A percentile compares a stretch with the other conserved stretches of the same genome.
Conservation (phyloP, 176 grass and related monocot species). For the Miscanthus lutarioriparius region DNA sequence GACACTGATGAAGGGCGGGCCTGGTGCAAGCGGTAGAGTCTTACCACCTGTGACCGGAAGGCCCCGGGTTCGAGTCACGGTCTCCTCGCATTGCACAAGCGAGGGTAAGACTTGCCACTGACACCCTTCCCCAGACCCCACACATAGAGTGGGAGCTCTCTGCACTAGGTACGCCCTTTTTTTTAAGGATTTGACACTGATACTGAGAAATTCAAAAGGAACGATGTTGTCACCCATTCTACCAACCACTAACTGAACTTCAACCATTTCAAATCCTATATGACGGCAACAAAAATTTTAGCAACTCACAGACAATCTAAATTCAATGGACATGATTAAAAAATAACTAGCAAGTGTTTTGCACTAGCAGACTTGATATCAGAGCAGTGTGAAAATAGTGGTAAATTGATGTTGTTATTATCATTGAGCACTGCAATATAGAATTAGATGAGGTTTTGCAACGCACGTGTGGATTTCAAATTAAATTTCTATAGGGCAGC, state of each 20-base stretch:
- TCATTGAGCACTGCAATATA: neutral
- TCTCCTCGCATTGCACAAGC: no score
- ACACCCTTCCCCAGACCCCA: no score
- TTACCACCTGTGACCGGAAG: no score
- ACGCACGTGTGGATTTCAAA: neutral
- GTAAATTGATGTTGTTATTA: conserved; percentile 7
- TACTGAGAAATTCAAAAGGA: neutral
- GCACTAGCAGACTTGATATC: neutral
- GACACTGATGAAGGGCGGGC: no score
- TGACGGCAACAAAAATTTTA: neutral
- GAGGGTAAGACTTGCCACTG: no score
- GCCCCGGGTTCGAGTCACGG: no score
- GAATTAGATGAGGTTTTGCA: neutral
- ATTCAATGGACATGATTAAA: neutral
- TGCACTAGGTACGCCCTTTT: no score
- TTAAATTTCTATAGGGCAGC: neutral
- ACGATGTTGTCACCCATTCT: neutral
- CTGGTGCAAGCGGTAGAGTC: no score
- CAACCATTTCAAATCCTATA: conserved; percentile 5
- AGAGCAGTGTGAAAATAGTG: neutral
- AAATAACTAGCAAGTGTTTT: conserved; percentile 5
- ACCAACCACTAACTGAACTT: neutral
- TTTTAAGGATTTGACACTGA: neutral
- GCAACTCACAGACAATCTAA: neutral
- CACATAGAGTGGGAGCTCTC: no score